Evolutionary conservation across 164 flowering plant genomes (phyloP).

Genomic region (Magnolia changhungtana): DNA sequence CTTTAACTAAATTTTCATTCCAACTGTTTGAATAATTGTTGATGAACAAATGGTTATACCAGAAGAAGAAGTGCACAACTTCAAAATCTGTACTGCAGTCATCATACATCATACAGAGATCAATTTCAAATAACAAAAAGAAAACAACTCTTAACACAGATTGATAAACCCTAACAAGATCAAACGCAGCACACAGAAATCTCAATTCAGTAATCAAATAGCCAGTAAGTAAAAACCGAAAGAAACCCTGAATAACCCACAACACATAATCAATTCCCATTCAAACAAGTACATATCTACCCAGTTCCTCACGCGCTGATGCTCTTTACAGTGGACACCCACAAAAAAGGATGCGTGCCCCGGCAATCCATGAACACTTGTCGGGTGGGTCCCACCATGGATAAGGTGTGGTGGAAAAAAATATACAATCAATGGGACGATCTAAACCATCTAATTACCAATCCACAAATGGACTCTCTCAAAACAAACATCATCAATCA

Average conservation of each 20-base stretch:
- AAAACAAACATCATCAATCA: background rate
- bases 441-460: background rate
- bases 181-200: background rate
- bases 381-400: background rate
- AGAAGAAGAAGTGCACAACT: no score
- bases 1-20: no score
- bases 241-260: background rate
- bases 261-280: background rate
- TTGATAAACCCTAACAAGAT: background rate
- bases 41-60: no score
- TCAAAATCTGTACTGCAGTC: no score
- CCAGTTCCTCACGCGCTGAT: background rate
- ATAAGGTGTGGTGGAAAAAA: background rate
- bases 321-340: no score
- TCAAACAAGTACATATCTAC: background rate
- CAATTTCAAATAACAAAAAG: no score
- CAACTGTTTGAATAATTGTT: no score
- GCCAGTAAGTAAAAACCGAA: background rate
- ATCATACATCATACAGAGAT: no score
- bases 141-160: no score
- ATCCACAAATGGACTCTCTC: background rate
- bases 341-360: background rate
- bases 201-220: slow-evolving; percentile 1
- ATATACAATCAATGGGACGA: background rate
- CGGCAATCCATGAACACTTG: background rate